These are phyloP conservation scores for Anthoceros angustus DNA, from an alignment of 225 moss, liverwort and hornwort species.

Conservation along the genomic window DNA sequence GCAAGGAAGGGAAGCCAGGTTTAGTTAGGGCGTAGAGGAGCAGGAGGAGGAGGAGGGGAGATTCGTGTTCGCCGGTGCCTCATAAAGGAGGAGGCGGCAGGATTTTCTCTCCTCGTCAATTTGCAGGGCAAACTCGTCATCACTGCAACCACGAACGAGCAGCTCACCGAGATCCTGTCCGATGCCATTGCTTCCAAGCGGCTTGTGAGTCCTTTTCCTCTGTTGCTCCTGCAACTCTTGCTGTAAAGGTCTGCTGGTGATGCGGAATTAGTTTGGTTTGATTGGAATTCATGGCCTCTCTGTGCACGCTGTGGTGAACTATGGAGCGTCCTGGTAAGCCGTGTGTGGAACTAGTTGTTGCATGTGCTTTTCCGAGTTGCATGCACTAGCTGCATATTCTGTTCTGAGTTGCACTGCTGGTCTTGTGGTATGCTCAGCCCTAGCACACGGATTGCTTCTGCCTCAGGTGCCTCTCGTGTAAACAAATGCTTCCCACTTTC, in stretches of 20 bases:
- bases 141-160: slow-evolving; percentile 43
- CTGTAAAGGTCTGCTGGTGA: too few relatives aligned
- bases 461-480: slow-evolving; percentile 75
- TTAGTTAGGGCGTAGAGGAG: too few relatives aligned
- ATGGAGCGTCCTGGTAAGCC: slow-evolving; percentile 82
- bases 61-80: too few relatives aligned
- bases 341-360: not conserved
- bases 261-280: too few relatives aligned
- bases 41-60: too few relatives aligned
- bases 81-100: slow-evolving; percentile 19
- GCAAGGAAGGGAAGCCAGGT: too few relatives aligned
- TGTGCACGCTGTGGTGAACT: slow-evolving; percentile 66
- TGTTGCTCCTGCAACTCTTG: too few relatives aligned
- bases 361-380: not conserved
- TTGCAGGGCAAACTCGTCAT: slow-evolving; percentile 64
- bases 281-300: not conserved
- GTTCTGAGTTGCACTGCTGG: too few relatives aligned
- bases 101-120: slow-evolving; percentile 46
- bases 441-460: not conserved
- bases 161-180: slow-evolving; percentile 52
- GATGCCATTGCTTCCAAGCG: slow-evolving; percentile 47
- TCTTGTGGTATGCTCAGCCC: too few relatives aligned
- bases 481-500: slow-evolving; percentile 79
- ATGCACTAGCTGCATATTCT: too few relatives aligned
- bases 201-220: slow-evolving; percentile 60